phyloP scores from a whole-genome alignment of 306 rosid genomes.

The Cicer cuneatum region DNA sequence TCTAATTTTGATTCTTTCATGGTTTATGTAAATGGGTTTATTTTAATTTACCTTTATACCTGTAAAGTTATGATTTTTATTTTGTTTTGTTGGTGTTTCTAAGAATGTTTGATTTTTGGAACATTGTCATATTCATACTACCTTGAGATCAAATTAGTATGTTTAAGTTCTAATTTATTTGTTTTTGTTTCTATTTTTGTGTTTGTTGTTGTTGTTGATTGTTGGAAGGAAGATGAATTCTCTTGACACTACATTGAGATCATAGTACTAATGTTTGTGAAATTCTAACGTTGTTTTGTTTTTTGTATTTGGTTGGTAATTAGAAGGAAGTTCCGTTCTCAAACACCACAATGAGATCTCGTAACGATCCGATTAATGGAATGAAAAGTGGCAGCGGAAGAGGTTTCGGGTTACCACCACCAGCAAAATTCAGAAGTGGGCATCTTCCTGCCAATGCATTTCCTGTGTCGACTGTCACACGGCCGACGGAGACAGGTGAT shows the following conservation, averaged over 20 bases:
- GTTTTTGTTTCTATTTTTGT: background rate
- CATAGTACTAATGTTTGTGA: background rate
- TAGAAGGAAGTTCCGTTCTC: slow-evolving; percentile 57
- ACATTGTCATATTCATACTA: background rate
- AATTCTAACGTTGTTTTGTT: background rate
- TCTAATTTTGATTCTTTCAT: background rate
- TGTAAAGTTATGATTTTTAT: slow-evolving; percentile 38
- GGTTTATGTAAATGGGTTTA: slow-evolving; percentile 39
- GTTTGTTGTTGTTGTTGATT: slow-evolving; percentile 26
- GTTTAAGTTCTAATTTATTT: slow-evolving; percentile 25
- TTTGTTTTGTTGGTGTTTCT: slow-evolving; percentile 43
- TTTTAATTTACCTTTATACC: background rate
- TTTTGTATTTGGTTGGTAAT: slow-evolving; percentile 24
- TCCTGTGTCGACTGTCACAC: slow-evolving; percentile 49
- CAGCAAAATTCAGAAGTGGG: slow-evolving; percentile 90
- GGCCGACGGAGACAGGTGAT: slow-evolving; percentile 44
- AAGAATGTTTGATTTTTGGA: slow-evolving; percentile 42
- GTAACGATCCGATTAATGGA: slow-evolving; percentile 64
- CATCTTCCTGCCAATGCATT: slow-evolving; percentile 75
- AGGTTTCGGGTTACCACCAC: slow-evolving; percentile 84
- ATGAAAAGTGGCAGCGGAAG: slow-evolving; percentile 57
- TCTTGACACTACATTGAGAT: slow-evolving; percentile 31
- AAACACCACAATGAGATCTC: slow-evolving; percentile 55
- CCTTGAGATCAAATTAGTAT: slow-evolving; percentile 45
- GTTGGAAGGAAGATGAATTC: slow-evolving; percentile 52